Percentiles rank a stretch among this genome's conserved stretches.
Evolutionary conservation across 2,329 filamentous ascomycete genomes (phyloP).

Genomic region (Pleurostoma richardsiae): DNA sequence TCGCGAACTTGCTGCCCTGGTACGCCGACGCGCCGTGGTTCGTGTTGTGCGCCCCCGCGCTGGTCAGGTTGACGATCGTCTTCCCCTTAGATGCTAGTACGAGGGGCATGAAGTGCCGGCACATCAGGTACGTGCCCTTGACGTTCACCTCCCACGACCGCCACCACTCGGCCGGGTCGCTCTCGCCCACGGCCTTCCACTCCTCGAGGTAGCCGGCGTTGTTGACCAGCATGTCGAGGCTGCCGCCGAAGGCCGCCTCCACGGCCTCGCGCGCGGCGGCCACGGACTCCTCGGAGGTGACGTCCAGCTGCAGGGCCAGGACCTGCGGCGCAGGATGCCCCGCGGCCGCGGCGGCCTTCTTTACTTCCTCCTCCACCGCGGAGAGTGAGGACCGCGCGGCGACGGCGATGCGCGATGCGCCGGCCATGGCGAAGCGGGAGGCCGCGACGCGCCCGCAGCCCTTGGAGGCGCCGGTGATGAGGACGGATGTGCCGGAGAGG

Average conservation of each 20-base stretch:
- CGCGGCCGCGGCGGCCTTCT: slow-evolving; percentile 21
- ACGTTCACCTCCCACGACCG: slow-evolving; percentile 44
- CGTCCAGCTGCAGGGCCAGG: slow-evolving; percentile 22
- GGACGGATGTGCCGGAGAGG: slow-evolving; percentile 21
- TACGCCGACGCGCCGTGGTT: slow-evolving; percentile 33
- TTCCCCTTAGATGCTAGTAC: slow-evolving; percentile 28
- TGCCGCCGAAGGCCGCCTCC: slow-evolving; percentile 11
- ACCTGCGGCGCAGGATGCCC: slow-evolving; percentile 19
- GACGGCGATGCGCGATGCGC: slow-evolving; percentile 41
- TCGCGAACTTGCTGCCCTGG: slow-evolving; percentile 37
- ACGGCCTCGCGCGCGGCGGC: slow-evolving; percentile 23
- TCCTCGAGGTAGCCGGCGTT: slow-evolving; percentile 35
- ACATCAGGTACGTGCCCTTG: slow-evolving; percentile 38
- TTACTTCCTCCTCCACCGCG: slow-evolving; percentile 28
- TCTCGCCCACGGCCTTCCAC: slow-evolving; percentile 26
- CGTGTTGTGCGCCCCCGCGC: slow-evolving; percentile 28
- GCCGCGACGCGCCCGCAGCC: slow-evolving; percentile 44
- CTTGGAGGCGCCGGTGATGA: slow-evolving; percentile 46
- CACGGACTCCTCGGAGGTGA: slow-evolving; percentile 26
- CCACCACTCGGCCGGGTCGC: slow-evolving; percentile 38
- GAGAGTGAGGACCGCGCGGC: slow-evolving; percentile 43
- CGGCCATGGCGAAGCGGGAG: slow-evolving; percentile 43
- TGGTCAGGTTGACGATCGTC: slow-evolving; percentile 34
- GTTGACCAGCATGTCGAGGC: slow-evolving; percentile 31
- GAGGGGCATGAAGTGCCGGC: slow-evolving; percentile 42